Evolutionary conservation across 192 early-diverging fungal species (phyloP), one percentile per base, ranked within the genome.

Genomic region (Coemansia sp.): DNA sequence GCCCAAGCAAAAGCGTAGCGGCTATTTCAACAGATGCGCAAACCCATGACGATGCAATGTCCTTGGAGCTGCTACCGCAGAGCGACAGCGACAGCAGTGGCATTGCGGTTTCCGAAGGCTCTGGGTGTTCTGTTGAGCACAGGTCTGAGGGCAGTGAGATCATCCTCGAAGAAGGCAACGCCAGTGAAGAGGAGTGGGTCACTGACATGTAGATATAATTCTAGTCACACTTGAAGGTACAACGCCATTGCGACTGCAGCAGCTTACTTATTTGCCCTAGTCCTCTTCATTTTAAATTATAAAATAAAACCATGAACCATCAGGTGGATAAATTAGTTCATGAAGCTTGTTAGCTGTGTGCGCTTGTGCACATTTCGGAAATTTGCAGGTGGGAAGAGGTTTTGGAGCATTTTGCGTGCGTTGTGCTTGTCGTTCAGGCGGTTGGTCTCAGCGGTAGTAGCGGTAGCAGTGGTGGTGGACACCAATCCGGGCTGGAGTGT

Each of bases 131-230:
- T 15, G 29, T 29, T 49, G 60, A 42, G 43, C 43, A 59, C 46
- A 66, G 38, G 40, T 70, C 66, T 4, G 56, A 42, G 14, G 59
- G 65, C 36, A 43, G 53, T 34, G 70, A 78, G 60, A 48, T 78
- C 35, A 53, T 66, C 15, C 69, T 73, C 38, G 38, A 40, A 38
- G 73, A 63, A 10, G 33, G n/a, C n/a, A 25, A 15, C 2, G 56
- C 59, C 61, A 67, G 71, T 33, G 76, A 79, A 22, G 76, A 79
- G 2, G 71, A 74, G 14, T 79, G 76, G 76, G 71, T 79, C 10
- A 74, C 71, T 0, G 76, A 79, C 0, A 17, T 79, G 41, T 74
- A 79, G 55, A 19, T 58, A 33, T 6, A 6, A 59, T 11, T 4
- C 48, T 5, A 8, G 15, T 25, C 5, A 25, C 11, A 9, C 53